phyloP scores from a whole-genome alignment of 768 basidiomycete genomes.

The Suillus brevipes region DNA sequence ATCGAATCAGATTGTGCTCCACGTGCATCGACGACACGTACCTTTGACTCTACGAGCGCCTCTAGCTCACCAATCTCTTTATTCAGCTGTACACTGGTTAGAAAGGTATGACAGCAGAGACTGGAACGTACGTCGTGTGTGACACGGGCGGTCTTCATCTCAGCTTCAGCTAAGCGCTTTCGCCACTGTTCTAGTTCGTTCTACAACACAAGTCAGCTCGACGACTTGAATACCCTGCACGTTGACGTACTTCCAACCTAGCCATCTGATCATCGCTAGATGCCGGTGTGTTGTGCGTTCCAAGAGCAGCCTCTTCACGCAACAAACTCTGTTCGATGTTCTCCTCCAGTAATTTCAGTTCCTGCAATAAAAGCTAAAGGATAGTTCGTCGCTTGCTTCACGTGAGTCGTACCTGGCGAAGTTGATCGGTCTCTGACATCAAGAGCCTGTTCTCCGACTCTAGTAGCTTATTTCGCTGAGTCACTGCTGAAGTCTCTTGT shows the following conservation, averaged over 20 bases:
- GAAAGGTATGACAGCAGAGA: background rate
- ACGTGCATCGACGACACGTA: slow-evolving; percentile 27
- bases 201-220: slow-evolving; percentile 33
- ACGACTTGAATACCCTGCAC: background rate
- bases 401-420: slow-evolving; percentile 58
- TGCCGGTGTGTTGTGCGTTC: slow-evolving; percentile 18
- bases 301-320: slow-evolving; percentile 47
- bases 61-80: slow-evolving; percentile 94
- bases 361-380: slow-evolving; percentile 41
- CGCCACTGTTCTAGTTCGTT: slow-evolving; percentile 67
- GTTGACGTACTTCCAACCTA: slow-evolving; percentile 51
- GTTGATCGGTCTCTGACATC: slow-evolving; percentile 53
- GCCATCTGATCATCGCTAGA: slow-evolving; percentile 42
- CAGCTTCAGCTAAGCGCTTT: slow-evolving; percentile 65
- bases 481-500: slow-evolving; percentile 66
- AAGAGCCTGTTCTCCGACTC: slow-evolving; percentile 77
- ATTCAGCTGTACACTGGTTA: slow-evolving; percentile 56
- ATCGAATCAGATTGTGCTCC: slow-evolving; percentile 7
- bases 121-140: slow-evolving; percentile 60
- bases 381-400: background rate
- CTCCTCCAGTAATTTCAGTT: slow-evolving; percentile 75
- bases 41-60: slow-evolving; percentile 91
- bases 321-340: slow-evolving; percentile 64
- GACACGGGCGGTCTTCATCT: slow-evolving; percentile 72
- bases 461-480: slow-evolving; percentile 68